Evolutionary conservation across 148 eudicot genomes (phyloP), one percentile per base, ranked within the genome.

Genomic region (Polygonum aviculare): DNA sequence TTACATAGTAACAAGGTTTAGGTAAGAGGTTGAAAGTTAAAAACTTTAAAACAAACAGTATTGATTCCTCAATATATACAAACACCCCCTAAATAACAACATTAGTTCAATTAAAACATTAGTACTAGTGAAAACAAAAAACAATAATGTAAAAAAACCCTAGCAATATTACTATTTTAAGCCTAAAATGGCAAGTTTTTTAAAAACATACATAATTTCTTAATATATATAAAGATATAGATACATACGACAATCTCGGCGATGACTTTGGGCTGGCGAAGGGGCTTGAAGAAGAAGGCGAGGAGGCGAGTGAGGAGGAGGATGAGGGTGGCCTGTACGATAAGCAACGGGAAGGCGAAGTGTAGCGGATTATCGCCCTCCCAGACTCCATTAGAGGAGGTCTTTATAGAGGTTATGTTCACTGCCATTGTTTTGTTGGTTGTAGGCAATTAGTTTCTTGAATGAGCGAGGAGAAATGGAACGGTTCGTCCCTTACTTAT

Each of bases 241-340:
- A 77, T 74, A 77, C 84, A 45, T 84, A 84, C 87, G 79, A 84
- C 79, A 49, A 84, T 84, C 78, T 86, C 89, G 31, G 89, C 89
- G 73, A 86, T 86, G 83, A 86, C 89, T 78, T 83, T 82, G 44
- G 89, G 89, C 35, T 86, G 89, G 8, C 89, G 83, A 14, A 86
- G 85, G 22, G 89, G 89, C 77, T 86, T 84, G 76, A 86, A 81
- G 62, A 80, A 31, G 48, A 78, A 69, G 73, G 87, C 81, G 73
- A 86, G 83, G 59, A 77, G 44, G 54, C 87, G 85, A 31, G 87
- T 77, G 55, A 82, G 69, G 52, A 80, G 71, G 21, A 82, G 84
- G 74, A 84, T 80, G 39, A 86, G 63, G 50, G 82, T 80, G 77
- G 85, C 80, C 76, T 86, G 89, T 12, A 86, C 48, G 38, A 86